These are phyloP conservation scores for Kluyveromyces starmeri DNA, from an alignment of 805 yeast species.

Conservation along the genomic window DNA sequence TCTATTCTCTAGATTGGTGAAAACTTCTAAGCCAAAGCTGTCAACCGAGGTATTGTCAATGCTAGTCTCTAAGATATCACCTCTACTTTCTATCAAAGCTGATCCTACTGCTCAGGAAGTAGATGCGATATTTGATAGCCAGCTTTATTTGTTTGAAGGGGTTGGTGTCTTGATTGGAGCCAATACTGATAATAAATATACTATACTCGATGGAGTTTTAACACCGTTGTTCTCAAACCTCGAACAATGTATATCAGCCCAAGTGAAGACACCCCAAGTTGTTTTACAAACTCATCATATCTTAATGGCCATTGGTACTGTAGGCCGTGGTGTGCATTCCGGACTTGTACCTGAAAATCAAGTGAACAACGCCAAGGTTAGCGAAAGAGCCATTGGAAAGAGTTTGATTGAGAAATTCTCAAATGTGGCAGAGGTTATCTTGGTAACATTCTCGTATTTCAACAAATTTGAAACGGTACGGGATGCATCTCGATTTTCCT, in stretches of 20 bases:
- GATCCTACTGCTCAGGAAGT: constrained; percentile 30
- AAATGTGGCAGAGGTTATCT: constrained; percentile 70
- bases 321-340: constrained; percentile 73
- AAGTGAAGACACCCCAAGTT: constrained; percentile 34
- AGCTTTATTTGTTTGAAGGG: constrained; percentile 77
- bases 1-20: constrained; percentile 73
- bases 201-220: constrained; percentile 54
- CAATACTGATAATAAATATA: constrained; percentile 34
- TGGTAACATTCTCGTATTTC: constrained; percentile 74
- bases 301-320: constrained; percentile 81
- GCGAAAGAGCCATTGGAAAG: constrained; percentile 22
- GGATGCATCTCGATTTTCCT: constrained; percentile 79
- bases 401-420: constrained; percentile 41
- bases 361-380: constrained; percentile 30
- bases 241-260: constrained; percentile 51
- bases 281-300: constrained; percentile 78
- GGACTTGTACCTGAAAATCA: constrained; percentile 33
- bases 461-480: constrained; percentile 59
- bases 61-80: constrained; percentile 53
- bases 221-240: constrained; percentile 68
- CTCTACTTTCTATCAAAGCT: constrained; percentile 47
- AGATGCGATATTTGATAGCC: constrained; percentile 66
- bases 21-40: constrained; percentile 59
- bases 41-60: constrained; percentile 44
- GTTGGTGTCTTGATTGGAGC: constrained; percentile 64